phyloP scores from a whole-genome alignment of 2,329 filamentous ascomycete genomes.

The Tolypocladium ovalisporum region DNA sequence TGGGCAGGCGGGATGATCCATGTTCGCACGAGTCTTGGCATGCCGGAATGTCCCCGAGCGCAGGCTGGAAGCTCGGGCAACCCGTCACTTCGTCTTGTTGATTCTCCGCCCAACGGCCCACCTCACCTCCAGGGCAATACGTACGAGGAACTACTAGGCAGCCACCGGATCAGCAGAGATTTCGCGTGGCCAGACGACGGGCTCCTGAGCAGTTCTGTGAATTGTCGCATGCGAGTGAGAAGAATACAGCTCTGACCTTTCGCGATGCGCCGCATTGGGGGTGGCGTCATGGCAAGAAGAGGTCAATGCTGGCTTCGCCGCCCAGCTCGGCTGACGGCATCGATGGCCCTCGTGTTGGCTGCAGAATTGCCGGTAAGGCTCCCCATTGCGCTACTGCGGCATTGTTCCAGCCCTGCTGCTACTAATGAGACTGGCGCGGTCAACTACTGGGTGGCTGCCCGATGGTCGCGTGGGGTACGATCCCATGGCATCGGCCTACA shows the following conservation, averaged over 20 bases:
- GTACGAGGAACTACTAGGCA: neutral
- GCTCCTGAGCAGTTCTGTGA: neutral
- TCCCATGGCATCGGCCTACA: neutral
- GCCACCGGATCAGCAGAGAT: constrained; percentile 1
- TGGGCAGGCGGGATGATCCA: neutral
- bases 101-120: neutral
- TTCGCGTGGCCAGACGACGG: neutral
- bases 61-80: neutral
- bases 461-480: constrained; percentile 1
- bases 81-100: neutral
- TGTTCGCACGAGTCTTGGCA: neutral
- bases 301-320: neutral
- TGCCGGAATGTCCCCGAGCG: neutral
- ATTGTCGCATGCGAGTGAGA: no score
- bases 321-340: neutral
- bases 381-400: neutral
- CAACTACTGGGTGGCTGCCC: neutral
- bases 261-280: neutral
- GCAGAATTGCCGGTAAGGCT: neutral
- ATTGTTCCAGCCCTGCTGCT: neutral
- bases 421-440: neutral
- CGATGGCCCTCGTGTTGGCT: neutral
- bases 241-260: neutral
- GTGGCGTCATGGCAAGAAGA: neutral
- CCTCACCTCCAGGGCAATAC: neutral